Percentiles rank a stretch among this genome's conserved stretches.
Evolutionary conservation across 2,329 filamentous ascomycete genomes (phyloP).

Genomic region (Emergomyces africanus): DNA sequence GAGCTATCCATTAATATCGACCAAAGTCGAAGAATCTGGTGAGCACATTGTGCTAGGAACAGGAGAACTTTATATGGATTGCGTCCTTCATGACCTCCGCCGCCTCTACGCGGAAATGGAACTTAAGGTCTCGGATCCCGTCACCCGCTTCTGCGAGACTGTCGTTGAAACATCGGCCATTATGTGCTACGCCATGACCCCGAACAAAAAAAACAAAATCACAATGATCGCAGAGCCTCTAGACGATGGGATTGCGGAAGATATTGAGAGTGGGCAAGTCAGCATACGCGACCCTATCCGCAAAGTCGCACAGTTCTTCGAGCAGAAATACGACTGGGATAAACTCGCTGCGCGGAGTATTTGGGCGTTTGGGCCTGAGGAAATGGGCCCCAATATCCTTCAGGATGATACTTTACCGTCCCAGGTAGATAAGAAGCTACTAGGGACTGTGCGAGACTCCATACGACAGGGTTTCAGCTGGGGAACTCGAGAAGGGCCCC

Average conservation of each 20-base stretch:
- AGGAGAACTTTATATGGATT: conserved; percentile 99
- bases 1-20: conserved; percentile 87
- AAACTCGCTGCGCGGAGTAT: conserved; percentile 87
- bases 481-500: conserved; percentile 86
- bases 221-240: conserved; percentile 97
- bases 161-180: conserved; percentile 95
- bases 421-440: conserved; percentile 84
- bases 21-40: conserved; percentile 95
- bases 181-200: conserved; percentile 94
- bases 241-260: conserved; percentile 85
- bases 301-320: conserved; percentile 92
- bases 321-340: conserved; percentile 95
- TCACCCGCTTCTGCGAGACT: conserved; percentile 95
- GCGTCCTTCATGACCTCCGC: conserved; percentile 86
- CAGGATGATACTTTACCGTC: conserved; percentile 93
- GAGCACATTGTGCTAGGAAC: conserved; percentile 93
- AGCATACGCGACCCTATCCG: conserved; percentile 86
- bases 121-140: conserved; percentile 94
- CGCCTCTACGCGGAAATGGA: conserved; percentile 98
- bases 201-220: conserved; percentile 99
- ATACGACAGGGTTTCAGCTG: conserved; percentile 95
- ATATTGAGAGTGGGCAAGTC: conserved; percentile 84
- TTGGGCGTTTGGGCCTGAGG: conserved; percentile 96
- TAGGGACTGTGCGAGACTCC: conserved; percentile 78
- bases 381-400: conserved; percentile 86